Evolutionary conservation across 225 moss, liverwort and hornwort species (phyloP).

Genomic region (Marchantia polymorpha): DNA sequence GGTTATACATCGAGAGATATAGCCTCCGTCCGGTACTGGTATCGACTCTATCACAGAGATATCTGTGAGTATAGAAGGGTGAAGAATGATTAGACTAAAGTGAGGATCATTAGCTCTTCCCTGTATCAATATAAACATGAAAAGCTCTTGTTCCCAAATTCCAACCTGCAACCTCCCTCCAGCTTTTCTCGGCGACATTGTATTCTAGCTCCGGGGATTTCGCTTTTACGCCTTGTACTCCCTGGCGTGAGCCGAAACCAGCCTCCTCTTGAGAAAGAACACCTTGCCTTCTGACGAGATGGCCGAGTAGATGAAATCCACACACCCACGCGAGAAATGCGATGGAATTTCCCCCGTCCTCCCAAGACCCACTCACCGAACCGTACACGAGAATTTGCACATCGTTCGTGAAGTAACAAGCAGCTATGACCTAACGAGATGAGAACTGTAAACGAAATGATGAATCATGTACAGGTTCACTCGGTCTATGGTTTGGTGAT

Average conservation of each 20-base stretch:
- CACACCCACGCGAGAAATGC: conserved; percentile 4
- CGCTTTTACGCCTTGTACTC: conserved; percentile 17
- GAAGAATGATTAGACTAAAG: no score
- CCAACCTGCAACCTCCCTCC: conserved; percentile 17
- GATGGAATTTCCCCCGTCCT: conserved; percentile 14
- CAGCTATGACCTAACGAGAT: conserved; percentile 14
- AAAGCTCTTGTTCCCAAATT: no score
- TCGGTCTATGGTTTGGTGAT: no score
- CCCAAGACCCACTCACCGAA: conserved; percentile 9
- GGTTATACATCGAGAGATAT: no score
- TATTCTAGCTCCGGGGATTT: conserved; percentile 16
- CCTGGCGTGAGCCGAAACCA: conserved; percentile 18
- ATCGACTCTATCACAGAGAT: no score
- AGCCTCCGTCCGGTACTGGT: no score
- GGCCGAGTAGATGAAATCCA: conserved; percentile 16
- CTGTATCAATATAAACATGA: no score
- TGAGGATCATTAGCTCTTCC: no score
- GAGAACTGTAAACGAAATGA: no score
- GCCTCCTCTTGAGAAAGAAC: conserved; percentile 17
- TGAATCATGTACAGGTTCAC: no score
- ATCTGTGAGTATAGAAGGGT: no score
- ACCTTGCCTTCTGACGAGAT: conserved; percentile 1
- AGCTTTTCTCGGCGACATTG: conserved; percentile 3
- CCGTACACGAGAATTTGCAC: conserved; percentile 14
- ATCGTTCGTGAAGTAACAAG: conserved; percentile 10